Evolutionary conservation across 2,329 filamentous ascomycete species (phyloP).

Genomic region (Talaromyces verruculosus): DNA sequence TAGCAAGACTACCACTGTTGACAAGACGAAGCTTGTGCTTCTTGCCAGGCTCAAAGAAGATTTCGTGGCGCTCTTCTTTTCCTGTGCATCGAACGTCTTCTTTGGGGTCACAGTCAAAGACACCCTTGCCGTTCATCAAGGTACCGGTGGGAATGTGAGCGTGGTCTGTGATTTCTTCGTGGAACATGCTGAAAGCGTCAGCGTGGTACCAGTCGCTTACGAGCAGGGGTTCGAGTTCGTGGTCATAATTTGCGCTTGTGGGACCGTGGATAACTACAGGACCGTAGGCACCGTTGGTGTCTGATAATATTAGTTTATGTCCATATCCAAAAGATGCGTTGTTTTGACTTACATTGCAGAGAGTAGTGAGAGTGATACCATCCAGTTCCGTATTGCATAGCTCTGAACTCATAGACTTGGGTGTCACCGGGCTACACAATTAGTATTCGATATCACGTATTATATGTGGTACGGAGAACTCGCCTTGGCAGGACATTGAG

Average conservation of each 20-base stretch:
- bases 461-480: neutral
- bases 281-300: constrained; percentile 57
- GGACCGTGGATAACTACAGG: constrained; percentile 53
- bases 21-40: constrained; percentile 32
- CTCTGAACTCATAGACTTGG: constrained; percentile 41
- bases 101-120: constrained; percentile 22
- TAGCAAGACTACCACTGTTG: constrained; percentile 30
- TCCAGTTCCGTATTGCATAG: constrained; percentile 38
- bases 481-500: constrained; percentile 38
- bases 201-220: constrained; percentile 37
- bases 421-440: constrained; percentile 23
- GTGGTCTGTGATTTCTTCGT: constrained; percentile 22
- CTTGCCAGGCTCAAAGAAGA: constrained; percentile 44
- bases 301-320: neutral
- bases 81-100: constrained; percentile 22
- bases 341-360: constrained; percentile 33
- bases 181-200: constrained; percentile 30
- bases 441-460: neutral
- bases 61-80: constrained; percentile 46
- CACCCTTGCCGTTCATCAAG: constrained; percentile 48
- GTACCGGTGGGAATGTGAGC: constrained; percentile 39
- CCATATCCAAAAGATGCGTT: neutral
- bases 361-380: constrained; percentile 40
- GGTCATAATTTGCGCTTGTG: constrained; percentile 40
- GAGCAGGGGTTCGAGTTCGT: constrained; percentile 36